Evolutionary conservation across 1,284 basidiomycete species (phyloP), one percentile per base, ranked within the genome.

Genomic region (Thecaphora thlaspeos): DNA sequence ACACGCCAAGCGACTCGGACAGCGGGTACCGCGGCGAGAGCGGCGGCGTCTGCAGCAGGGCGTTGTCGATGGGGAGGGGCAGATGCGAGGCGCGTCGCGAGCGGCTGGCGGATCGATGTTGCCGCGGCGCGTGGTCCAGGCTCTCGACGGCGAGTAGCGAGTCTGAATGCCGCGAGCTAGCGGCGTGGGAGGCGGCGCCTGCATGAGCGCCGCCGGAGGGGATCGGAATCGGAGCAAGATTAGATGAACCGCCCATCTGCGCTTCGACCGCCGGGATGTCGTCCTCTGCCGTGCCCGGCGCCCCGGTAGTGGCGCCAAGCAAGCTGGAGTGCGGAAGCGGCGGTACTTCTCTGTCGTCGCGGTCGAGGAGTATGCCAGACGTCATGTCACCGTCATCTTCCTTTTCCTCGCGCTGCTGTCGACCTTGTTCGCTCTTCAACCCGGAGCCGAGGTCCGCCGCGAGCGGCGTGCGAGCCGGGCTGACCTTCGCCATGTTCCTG

Each of bases 201-300:
- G 42, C 43, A 19, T 40, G 42, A n/a, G 48, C 42, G n/a, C 62
- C 26, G 26, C 26, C 26, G 7, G 26, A 55, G 15, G 70, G 65
- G 34, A 72, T 70, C 9, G 70, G 60, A 19, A 70, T 72, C 26
- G 68, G 61, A 18, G 70, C 53, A 5, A 51, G 46, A 45, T 61
- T 46, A 17, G 39, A 19, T 11, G 55, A 23, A 4, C 51, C 70
- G 36, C 70, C 68, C 68, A 70, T 68, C 46, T 54, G 56, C 50
- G 55, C 49, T 34, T 71, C 69, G 26, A 71, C 54, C 9, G 58
- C 68, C 17, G 68, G 70, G 21, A 70, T 71, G 43, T 71, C 70
- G 41, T 70, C 70, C 36, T 68, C 70, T 32, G 58, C 62, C 4
- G 63, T 59, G 32, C 53, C 56, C 8, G 41, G 34, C 9, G 40